Base-by-base conservation (phyloP, 129 eudicot species). In the Arctium minus region DNA sequence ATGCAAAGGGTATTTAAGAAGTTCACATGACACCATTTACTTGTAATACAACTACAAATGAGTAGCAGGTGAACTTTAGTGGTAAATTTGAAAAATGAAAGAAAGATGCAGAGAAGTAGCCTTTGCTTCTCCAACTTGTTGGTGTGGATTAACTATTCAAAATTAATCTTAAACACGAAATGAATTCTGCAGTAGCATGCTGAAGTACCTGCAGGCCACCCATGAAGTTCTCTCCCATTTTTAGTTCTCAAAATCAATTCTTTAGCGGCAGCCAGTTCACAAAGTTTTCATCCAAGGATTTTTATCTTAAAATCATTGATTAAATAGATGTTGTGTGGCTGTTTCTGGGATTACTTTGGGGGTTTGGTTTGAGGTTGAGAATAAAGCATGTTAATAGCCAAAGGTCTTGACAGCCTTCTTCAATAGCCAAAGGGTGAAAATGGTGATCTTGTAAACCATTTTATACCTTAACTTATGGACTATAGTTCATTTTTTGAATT, bases 301-400 rank as follows among this genome's bases (percentile, higher is more conserved):
- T 32, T 7, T 27, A 38, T 39, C 39, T 27, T 13, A 65, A 68
- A 17, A 78, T 65, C 68, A 38, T 78, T 78, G 74, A 65, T 39
- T 50, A 17, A 4, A n/a, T 8, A 32, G 64, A 35, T 77, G 72
- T 37, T 67, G 39, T 68, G 30, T 79, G 31, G 29, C 50, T 13
- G 32, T 31, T 46, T 56, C 2, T 3, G 17, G n/a, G 40, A 68
- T 42, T 67, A 29, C 31, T 6, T 42, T 67, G 65, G 70, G 73
- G 73, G 53, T 2, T 6, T 64, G 32, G 70, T 64, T 64, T 13
- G 22, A 15, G 65, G 65, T 64, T 64, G 73, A 64, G 5, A 78
- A 78, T 78, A 18, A 37, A 78, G 74, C 38, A 78, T 42, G 17
- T 29, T 27, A 78, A 12, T 78, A 64, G n/a, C n/a, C n/a, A n/a